Evolutionary conservation across 148 eudicot genomes (phyloP).

Genomic region (Rhododendron griersonianum): DNA sequence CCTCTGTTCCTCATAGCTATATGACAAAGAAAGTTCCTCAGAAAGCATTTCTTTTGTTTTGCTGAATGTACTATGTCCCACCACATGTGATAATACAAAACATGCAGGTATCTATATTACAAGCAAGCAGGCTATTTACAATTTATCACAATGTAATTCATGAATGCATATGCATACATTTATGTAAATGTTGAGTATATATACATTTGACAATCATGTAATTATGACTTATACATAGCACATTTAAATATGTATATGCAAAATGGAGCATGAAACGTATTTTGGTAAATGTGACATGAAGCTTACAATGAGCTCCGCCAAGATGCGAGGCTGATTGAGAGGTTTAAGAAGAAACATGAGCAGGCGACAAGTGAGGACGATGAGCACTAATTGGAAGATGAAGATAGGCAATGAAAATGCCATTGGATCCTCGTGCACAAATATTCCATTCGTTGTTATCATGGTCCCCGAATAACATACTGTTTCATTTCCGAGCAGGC

Average conservation of each 20-base stretch:
- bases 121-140: neutral
- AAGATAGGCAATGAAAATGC: constrained; percentile 18
- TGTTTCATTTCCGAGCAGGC: constrained; percentile 6
- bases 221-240: neutral
- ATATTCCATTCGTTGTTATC: constrained; percentile 27
- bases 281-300: neutral
- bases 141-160: neutral
- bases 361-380: constrained; percentile 17
- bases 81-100: neutral
- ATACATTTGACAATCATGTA: neutral
- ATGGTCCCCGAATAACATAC: constrained; percentile 15
- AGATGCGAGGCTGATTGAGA: constrained; percentile 19
- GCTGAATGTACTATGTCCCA: neutral
- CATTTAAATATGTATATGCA: too few relatives aligned
- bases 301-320: constrained; percentile 21
- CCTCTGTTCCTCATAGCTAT: neutral
- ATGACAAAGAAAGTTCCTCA: neutral
- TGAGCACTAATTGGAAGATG: constrained; percentile 14
- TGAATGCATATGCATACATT: too few relatives aligned
- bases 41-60: neutral
- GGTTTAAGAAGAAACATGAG: constrained; percentile 19
- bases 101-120: neutral
- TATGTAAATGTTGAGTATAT: neutral
- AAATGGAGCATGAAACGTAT: neutral
- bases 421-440: constrained; percentile 19